Conservation (phyloP, 176 grass and related monocot species). For the Melocanna baccifera region DNA sequence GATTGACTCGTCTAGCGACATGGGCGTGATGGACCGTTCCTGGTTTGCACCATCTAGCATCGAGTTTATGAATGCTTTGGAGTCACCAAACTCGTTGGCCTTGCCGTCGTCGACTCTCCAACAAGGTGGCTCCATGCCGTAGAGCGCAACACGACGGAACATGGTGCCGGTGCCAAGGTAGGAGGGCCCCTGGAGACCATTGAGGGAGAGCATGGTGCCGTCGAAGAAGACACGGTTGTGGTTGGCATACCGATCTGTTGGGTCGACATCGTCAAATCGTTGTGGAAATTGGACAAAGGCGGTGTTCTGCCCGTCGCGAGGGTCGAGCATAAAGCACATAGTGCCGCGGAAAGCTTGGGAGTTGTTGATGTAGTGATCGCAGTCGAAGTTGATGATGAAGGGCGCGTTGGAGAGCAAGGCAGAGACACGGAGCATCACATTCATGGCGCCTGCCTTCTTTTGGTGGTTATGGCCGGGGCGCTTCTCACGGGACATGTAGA, state of each 20-base stretch:
- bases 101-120: background rate
- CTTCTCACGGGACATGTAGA: conserved; percentile 46
- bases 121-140: conserved; percentile 27
- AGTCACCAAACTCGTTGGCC: conserved; percentile 6
- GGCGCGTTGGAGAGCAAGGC: conserved; percentile 48
- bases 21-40: conserved; percentile 12
- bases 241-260: conserved; percentile 81
- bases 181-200: conserved; percentile 58
- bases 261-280: conserved; percentile 81
- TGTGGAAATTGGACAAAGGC: conserved; percentile 92
- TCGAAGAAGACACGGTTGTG: conserved; percentile 97
- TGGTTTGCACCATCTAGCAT: background rate
- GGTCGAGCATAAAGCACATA: conserved; percentile 51
- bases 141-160: conserved; percentile 38
- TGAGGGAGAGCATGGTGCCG: conserved; percentile 90
- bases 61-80: conserved; percentile 3
- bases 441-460: conserved; percentile 56
- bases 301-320: conserved; percentile 42
- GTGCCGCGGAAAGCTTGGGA: background rate
- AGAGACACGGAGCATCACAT: conserved; percentile 40
- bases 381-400: conserved; percentile 50
- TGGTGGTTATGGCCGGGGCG: conserved; percentile 36
- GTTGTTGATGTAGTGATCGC: conserved; percentile 55
- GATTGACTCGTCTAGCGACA: background rate
- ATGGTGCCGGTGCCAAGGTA: conserved; percentile 45